Conservation (phyloP, 495 filamentous ascomycete genomes). For the Neurospora sp. region DNA sequence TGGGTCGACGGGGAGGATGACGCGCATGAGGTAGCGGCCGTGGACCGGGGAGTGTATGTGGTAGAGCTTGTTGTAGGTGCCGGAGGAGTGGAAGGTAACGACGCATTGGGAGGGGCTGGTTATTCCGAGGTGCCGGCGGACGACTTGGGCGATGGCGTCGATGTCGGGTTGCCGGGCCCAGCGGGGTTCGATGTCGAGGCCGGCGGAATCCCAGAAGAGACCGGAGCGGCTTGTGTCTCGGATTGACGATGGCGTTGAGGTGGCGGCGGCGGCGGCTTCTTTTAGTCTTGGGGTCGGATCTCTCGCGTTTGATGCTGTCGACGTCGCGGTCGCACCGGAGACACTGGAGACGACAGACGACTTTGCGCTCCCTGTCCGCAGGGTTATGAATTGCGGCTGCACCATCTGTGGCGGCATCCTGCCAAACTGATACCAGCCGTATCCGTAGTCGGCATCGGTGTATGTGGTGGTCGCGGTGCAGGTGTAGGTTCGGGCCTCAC, state of each 20-base stretch:
- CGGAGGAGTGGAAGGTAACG: slow-evolving; percentile 17
- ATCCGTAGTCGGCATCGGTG: not conserved
- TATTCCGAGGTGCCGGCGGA: slow-evolving; percentile 16
- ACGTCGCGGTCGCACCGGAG: not conserved
- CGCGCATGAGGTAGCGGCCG: slow-evolving; percentile 35
- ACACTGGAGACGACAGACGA: not conserved
- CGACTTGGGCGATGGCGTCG: slow-evolving; percentile 15
- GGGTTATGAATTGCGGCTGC: not conserved
- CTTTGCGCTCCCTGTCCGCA: not conserved
- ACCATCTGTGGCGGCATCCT: not conserved
- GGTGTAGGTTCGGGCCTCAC: not conserved
- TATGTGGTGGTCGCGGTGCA: not conserved
- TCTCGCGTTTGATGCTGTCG: not conserved
- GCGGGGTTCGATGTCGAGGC: slow-evolving; percentile 15
- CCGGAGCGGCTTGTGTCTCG: slow-evolving; percentile 19
- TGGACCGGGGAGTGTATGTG: slow-evolving; percentile 12
- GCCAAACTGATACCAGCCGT: not conserved
- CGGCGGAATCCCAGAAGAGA: slow-evolving; percentile 17
- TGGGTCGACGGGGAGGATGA: slow-evolving; percentile 46
- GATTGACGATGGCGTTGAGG: not conserved
- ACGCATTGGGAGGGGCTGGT: slow-evolving; percentile 3
- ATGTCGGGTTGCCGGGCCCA: slow-evolving; percentile 23
- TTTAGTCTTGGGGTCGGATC: not conserved
- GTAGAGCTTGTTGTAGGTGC: slow-evolving; percentile 30
- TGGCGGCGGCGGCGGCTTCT: not conserved